phyloP scores from a whole-genome alignment of 148 eudicot species.

The Arbutus unedo region DNA sequence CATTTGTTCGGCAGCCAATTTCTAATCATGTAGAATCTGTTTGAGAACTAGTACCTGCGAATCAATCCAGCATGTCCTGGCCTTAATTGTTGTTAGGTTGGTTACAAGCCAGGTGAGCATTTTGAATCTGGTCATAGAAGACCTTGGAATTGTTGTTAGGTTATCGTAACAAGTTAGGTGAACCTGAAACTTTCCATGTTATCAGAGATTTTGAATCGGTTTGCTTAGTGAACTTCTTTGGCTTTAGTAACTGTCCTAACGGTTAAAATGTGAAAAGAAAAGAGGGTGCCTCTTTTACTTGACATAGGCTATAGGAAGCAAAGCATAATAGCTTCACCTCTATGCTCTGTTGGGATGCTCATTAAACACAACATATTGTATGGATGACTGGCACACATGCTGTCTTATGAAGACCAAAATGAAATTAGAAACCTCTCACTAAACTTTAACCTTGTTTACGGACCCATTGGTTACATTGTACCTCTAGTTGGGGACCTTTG shows the following conservation, averaged over 20 bases:
- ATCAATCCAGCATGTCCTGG: background rate
- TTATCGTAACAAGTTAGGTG: background rate
- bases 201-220: background rate
- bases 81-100: background rate
- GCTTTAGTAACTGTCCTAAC: background rate
- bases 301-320: background rate
- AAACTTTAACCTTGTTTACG: background rate
- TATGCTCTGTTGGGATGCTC: background rate
- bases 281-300: background rate
- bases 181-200: background rate
- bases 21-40: background rate
- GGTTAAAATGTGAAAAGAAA: background rate
- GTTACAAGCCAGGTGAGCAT: too few relatives aligned
- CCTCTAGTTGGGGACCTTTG: background rate
- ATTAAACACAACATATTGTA: background rate
- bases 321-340: background rate
- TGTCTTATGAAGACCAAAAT: background rate
- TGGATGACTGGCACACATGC: background rate
- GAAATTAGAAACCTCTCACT: background rate
- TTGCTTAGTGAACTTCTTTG: background rate
- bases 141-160: background rate
- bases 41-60: background rate
- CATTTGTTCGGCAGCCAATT: background rate
- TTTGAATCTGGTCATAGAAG: too few relatives aligned
- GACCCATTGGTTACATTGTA: background rate